Conservation (phyloP, 106 monocot species). For the Agapanthus africanus region DNA sequence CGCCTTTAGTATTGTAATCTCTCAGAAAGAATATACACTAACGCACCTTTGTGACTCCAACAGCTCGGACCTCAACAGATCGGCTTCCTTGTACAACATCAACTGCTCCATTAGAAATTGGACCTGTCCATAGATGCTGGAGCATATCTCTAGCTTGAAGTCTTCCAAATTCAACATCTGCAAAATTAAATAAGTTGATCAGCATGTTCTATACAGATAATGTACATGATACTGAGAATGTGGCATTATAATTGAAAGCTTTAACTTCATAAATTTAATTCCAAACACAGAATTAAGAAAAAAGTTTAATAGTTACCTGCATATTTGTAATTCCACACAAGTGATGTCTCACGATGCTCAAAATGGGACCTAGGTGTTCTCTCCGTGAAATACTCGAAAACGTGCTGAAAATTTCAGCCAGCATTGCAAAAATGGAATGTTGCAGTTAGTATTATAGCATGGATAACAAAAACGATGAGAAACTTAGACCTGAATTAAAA, state of each 20-base stretch:
- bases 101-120: conserved; percentile 93
- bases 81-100: conserved; percentile 97
- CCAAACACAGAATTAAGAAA: neutral
- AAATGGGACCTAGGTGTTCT: conserved; percentile 96
- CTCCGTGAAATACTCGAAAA: conserved; percentile 98
- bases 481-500: too few relatives aligned
- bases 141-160: conserved; percentile 98
- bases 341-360: conserved; percentile 92
- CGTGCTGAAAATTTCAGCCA: conserved; percentile 87
- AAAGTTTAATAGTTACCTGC: conserved; percentile 43
- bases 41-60: conserved; percentile 90
- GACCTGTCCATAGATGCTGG: conserved; percentile 95
- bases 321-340: conserved; percentile 98
- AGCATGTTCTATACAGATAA: too few relatives aligned
- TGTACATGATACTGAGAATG: too few relatives aligned
- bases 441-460: too few relatives aligned
- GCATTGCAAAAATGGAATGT: too few relatives aligned
- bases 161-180: conserved; percentile 96
- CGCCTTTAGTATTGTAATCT: too few relatives aligned
- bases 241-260: neutral
- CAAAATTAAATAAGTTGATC: neutral
- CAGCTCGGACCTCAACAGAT: conserved; percentile 91
- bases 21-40: neutral
- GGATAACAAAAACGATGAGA: too few relatives aligned
- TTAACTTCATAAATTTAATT: neutral